These are phyloP conservation scores for Chaetomium cochliodes DNA, from an alignment of 495 filamentous ascomycete genomes.

Conservation along the genomic window DNA sequence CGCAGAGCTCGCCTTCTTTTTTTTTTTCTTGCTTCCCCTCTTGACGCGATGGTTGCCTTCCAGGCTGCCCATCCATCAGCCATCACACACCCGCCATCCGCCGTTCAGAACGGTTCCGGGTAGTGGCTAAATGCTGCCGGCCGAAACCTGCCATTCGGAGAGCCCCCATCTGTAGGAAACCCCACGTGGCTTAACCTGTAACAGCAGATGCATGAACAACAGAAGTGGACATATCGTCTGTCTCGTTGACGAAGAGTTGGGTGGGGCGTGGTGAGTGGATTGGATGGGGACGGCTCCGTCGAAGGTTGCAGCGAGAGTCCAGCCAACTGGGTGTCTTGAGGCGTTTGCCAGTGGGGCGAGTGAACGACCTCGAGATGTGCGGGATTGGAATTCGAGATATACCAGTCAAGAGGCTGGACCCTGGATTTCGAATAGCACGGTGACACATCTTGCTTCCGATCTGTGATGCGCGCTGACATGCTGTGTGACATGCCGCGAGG, in stretches of 20 bases:
- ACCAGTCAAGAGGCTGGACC: background rate
- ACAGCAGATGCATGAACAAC: constrained; percentile 9
- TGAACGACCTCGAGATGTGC: background rate
- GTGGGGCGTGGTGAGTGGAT: background rate
- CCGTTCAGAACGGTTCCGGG: background rate
- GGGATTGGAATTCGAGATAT: background rate
- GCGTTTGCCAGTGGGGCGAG: background rate
- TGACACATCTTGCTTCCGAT: constrained; percentile 11
- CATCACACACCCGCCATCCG: background rate
- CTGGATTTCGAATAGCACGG: constrained; percentile 12
- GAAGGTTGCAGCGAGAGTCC: background rate
- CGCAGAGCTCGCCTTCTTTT: background rate
- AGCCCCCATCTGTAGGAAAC: background rate
- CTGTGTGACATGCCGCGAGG: background rate
- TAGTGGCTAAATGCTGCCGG: background rate
- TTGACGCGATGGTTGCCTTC: background rate
- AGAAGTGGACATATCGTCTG: constrained; percentile 9
- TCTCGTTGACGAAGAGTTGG: background rate
- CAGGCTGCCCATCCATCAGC: background rate
- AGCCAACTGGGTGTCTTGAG: background rate
- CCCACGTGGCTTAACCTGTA: constrained; percentile 1
- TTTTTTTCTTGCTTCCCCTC: background rate
- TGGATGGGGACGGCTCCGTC: background rate
- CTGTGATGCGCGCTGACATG: background rate
- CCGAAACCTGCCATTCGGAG: background rate